Percentiles rank a stretch among this genome's conserved stretches.
These are phyloP conservation scores for Pleurotus citrinopileatus DNA, from an alignment of 768 basidiomycete species.

Conservation along the genomic window DNA sequence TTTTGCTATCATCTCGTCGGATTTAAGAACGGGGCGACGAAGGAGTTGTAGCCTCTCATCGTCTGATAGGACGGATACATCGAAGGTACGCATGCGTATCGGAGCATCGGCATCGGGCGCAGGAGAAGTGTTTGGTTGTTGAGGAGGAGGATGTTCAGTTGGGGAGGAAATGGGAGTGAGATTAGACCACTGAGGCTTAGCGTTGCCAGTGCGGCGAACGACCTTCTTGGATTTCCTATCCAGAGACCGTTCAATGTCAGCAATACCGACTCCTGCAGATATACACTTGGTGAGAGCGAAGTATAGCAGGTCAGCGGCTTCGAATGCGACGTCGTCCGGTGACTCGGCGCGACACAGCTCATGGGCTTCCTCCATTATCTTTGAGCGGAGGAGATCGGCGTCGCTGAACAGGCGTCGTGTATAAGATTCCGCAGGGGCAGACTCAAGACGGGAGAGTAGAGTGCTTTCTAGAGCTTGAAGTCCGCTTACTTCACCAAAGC, in stretches of 20 bases:
- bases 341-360: constrained; percentile 86
- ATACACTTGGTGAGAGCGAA: constrained; percentile 87
- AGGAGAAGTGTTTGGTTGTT: constrained; percentile 13
- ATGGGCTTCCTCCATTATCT: constrained; percentile 98
- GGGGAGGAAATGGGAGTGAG: constrained; percentile 28
- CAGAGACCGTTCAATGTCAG: constrained; percentile 81
- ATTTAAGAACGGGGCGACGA: constrained; percentile 86
- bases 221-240: constrained; percentile 86
- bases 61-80: constrained; percentile 45
- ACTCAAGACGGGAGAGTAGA: constrained; percentile 63
- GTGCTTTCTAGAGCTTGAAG: constrained; percentile 79
- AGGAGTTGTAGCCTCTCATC: constrained; percentile 68
- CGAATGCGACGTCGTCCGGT: constrained; percentile 84
- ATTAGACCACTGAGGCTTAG: constrained; percentile 77
- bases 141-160: constrained; percentile 21
- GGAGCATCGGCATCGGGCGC: constrained; percentile 31
- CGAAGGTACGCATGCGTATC: constrained; percentile 78
- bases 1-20: constrained; percentile 85
- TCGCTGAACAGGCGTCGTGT: constrained; percentile 86
- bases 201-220: constrained; percentile 85
- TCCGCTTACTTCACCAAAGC: constrained; percentile 84
- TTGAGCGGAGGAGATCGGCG: constrained; percentile 76
- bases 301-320: constrained; percentile 93
- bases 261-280: constrained; percentile 74
- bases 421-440: constrained; percentile 90